A percentile compares a stretch with the other conserved stretches of the same genome.
phyloP scores from a whole-genome alignment of 73 alveolate genomes.

The Paramecium pentaurelia region DNA sequence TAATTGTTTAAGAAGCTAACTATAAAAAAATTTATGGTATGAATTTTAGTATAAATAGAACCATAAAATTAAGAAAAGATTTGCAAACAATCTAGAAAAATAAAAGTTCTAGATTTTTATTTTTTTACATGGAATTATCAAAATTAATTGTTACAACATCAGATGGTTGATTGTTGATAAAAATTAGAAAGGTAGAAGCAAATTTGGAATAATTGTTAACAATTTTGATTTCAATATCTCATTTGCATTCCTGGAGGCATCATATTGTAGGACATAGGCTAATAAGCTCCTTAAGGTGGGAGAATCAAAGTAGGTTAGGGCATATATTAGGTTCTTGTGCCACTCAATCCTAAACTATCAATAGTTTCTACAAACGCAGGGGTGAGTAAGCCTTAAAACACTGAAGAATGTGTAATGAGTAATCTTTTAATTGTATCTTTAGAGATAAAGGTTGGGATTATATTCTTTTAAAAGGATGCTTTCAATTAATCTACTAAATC shows the following conservation, averaged over 20 bases:
- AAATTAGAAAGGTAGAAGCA: not conserved
- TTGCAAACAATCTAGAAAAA: not conserved
- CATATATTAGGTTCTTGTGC: constrained; percentile 32
- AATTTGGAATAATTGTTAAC: not conserved
- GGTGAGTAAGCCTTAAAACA: constrained; percentile 21
- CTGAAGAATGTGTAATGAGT: constrained; percentile 5
- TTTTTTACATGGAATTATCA: not conserved
- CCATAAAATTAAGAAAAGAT: not conserved
- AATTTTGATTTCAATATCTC: not conserved
- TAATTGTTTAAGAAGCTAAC: not conserved
- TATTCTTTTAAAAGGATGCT: constrained; percentile 38
- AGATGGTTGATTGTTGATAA: not conserved
- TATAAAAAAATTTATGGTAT: not conserved
- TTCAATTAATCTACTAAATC: constrained; percentile 65
- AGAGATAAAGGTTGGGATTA: constrained; percentile 25
- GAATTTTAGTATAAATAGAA: not conserved
- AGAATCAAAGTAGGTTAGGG: constrained; percentile 3
- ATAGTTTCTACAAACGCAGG: constrained; percentile 48
- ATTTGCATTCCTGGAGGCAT: not conserved
- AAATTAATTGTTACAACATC: not conserved
- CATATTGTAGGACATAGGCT: not conserved
- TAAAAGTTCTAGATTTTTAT: not conserved
- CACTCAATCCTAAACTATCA: constrained; percentile 41
- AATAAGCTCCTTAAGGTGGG: constrained; percentile 17
- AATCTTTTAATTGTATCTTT: constrained; percentile 37